phyloP scores from a whole-genome alignment of 805 yeast species.

The Saccharomycopsis babjevae region DNA sequence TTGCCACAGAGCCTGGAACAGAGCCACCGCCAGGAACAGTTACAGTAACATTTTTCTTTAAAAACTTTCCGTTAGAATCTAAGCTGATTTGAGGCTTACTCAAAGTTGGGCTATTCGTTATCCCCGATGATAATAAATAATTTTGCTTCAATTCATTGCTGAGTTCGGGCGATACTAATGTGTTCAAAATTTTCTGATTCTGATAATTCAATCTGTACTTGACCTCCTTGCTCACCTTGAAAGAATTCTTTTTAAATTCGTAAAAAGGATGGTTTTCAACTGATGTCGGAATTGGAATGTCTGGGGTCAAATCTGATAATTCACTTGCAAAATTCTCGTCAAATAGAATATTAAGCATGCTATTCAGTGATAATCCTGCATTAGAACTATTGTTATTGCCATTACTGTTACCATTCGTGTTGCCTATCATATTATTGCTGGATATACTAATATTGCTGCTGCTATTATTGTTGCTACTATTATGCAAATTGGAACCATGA shows the following conservation, averaged over 20 bases:
- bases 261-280: slow-evolving; percentile 7
- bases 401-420: not conserved
- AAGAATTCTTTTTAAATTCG: slow-evolving; percentile 1
- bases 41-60: not conserved
- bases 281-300: slow-evolving; percentile 9
- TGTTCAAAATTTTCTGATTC: slow-evolving; percentile 5
- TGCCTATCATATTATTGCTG: not conserved
- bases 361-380: not conserved
- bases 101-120: slow-evolving; percentile 7
- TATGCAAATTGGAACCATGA: not conserved
- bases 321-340: not conserved
- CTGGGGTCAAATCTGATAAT: not conserved
- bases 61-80: not conserved
- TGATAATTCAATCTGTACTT: slow-evolving; percentile 12
- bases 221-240: not conserved
- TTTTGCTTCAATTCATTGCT: slow-evolving; percentile 14
- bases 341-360: not conserved
- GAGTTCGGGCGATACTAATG: slow-evolving; percentile 9
- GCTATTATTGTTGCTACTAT: not conserved
- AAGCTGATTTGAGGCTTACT: slow-evolving; percentile 8
- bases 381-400: not conserved
- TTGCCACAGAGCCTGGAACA: slow-evolving; percentile 9
- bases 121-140: slow-evolving; percentile 17
- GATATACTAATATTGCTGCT: not conserved
- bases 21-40: slow-evolving; percentile 18